Base-by-base conservation (phyloP, 139 green algal species). In the Limnomonas spitsbergensis region DNA sequence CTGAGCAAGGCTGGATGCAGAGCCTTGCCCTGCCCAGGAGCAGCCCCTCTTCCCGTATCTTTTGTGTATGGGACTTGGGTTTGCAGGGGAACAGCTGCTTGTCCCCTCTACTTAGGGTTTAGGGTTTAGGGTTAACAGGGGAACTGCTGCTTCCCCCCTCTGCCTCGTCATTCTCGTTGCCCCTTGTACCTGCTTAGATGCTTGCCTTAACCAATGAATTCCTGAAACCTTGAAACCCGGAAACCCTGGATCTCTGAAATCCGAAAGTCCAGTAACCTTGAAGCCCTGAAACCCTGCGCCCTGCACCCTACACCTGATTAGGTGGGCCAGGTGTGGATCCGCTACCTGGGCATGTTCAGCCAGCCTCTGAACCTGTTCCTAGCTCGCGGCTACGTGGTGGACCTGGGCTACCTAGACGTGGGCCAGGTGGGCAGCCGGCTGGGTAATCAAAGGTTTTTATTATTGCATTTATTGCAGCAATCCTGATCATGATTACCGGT, bases 301-400 rank as follows among this genome's bases (percentile, higher is more conserved):
- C 47, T 61, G 47, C 47, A 61, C 47, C 47, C 20, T 61, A 14
- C 20, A 14, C 20, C 56, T 70, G 9, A 32, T 70, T 36, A 54
- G 38, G 77, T 86, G 4, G 81, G 74, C 2, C 14, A 6, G 2
- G 38, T 71, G 36, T 86, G 81, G 81, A 78, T 78, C 24, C 39
- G 52, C 27, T 52, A 78, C 68, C 73, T 83, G 72, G 78, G 81
- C 77, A 71, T 82, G 53, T 83, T 86, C 69, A 77, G 76, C 26
- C 76, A 81, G 40, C 24, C 71, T 36, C 27, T 81, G 32, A 81
- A 81, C 76, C 76, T 81, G 39, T 81, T 81, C 67, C 36, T 74
- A 40, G 2, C 39, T 4, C 35, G 36, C 9, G 29, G 29, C 35
- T 74, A 47, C 36, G 3, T 24, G 24, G 29, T 74, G 7, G 29